Conservation (phyloP, 1,284 basidiomycete genomes). For the Phellopilus nigrolimitatus region DNA sequence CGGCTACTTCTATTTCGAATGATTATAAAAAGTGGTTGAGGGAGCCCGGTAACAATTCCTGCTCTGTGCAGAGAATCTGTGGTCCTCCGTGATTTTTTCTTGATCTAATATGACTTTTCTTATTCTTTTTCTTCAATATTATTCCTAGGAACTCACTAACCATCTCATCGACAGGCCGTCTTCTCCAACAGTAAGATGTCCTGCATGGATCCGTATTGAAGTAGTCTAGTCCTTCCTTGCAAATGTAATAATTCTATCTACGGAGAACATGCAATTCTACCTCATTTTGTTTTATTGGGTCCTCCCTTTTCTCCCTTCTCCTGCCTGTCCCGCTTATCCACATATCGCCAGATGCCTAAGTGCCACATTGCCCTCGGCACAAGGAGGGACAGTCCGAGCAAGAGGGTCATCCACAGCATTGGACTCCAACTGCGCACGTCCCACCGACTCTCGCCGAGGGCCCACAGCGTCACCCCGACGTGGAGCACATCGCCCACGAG, state of each 20-base stretch:
- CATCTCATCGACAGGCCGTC: not conserved
- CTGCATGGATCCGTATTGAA: not conserved
- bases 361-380: constrained; percentile 68
- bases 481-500: constrained; percentile 64
- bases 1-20: constrained; percentile 34
- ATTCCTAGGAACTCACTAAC: not conserved
- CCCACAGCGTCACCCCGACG: constrained; percentile 63
- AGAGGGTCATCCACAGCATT: constrained; percentile 60
- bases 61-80: constrained; percentile 31
- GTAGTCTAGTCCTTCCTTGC: not conserved
- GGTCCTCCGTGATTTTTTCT: constrained; percentile 57
- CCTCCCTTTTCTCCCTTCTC: not conserved
- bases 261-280: not conserved
- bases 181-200: not conserved
- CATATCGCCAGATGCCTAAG: constrained; percentile 66
- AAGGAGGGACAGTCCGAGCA: constrained; percentile 60
- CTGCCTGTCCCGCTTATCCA: constrained; percentile 53
- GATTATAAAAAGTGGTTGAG: constrained; percentile 72
- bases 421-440: constrained; percentile 54
- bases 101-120: constrained; percentile 80
- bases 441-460: constrained; percentile 62
- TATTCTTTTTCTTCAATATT: not conserved
- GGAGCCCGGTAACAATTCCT: constrained; percentile 40
- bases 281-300: constrained; percentile 1
- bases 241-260: not conserved